Evolutionary conservation across 176 grass and related monocot species (phyloP), one percentile per base, ranked within the genome.

Genomic region (Triticum urartu): DNA sequence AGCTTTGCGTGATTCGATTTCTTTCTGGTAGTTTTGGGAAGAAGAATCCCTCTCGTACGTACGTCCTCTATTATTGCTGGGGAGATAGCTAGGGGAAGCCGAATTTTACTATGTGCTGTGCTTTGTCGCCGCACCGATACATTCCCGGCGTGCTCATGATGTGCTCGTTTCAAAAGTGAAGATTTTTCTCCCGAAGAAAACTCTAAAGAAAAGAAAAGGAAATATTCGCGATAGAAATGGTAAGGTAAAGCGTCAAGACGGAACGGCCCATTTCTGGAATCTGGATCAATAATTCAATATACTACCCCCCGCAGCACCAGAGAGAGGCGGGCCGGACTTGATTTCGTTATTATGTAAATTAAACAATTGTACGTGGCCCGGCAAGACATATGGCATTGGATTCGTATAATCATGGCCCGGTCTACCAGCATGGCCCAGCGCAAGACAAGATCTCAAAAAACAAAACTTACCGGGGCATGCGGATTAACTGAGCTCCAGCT

Each of bases 1-100:
- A 45, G 82, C 80, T 88, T 88, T 83, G 35, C 67, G 65, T 25
- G 88, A 87, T 90, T 87, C 89, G 0, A 4, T 76, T 48, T 13
- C 14, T 67, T 17, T 87, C 89, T 91, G 56, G 84, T 35, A 15
- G 59, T 79, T 67, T 65, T 79, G 17, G 22, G 24, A 83, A 38
- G 65, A 71, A 83, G 65, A 71, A 83, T 74, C 77, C 24, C 5
- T 3, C 13, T 5, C 18, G 52, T 48, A 10, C 15, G 38, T 39
- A 43, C 40, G 40, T 11, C 40, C 40, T 14, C 86, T 56, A 45
- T 77, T 52, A 84, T 84, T 33, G 66, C 24, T 33, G 22, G 20
- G 11, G 12, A 15, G 73, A 76, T 32, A 32, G 45, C 45, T 14
- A 14, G 39, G 15, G 73, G 30, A 77, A 8, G 6, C 6, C 54